Evolutionary conservation across 148 eudicot genomes (phyloP).

Genomic region (Gaultheria prostrata): DNA sequence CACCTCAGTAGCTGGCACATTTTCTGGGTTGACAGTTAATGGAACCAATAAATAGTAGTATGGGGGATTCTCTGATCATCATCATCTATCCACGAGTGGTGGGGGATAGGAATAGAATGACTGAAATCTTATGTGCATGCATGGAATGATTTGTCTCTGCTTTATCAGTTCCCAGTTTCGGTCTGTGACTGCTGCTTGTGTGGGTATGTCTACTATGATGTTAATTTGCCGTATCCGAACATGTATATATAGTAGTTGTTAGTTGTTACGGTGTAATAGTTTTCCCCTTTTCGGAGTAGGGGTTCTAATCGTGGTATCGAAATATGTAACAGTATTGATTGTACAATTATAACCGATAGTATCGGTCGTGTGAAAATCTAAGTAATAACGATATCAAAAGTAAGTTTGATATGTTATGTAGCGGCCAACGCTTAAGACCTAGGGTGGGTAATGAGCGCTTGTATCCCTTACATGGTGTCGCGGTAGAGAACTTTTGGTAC

Average conservation of each 20-base stretch:
- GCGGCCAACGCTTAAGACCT: too few relatives aligned
- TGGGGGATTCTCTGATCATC: background rate
- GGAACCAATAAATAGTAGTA: background rate
- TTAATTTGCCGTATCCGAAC: background rate
- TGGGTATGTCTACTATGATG: background rate
- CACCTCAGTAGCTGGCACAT: background rate
- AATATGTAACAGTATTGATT: background rate
- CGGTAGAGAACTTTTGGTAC: too few relatives aligned
- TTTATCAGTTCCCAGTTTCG: background rate
- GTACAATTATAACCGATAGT: too few relatives aligned
- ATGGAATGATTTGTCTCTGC: background rate
- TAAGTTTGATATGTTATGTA: too few relatives aligned
- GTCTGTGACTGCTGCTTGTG: background rate
- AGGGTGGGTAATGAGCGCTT: too few relatives aligned
- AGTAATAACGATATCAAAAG: too few relatives aligned
- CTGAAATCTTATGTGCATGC: background rate
- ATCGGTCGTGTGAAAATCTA: too few relatives aligned
- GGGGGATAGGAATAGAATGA: background rate
- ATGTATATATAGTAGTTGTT: background rate
- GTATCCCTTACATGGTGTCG: too few relatives aligned
- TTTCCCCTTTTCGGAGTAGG: too few relatives aligned
- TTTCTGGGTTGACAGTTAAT: background rate
- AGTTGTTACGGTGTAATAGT: too few relatives aligned
- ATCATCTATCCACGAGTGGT: background rate
- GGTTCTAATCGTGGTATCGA: background rate